phyloP scores from a whole-genome alignment of 2,329 filamentous ascomycete genomes.

The Parastagonospora nodorum region DNA sequence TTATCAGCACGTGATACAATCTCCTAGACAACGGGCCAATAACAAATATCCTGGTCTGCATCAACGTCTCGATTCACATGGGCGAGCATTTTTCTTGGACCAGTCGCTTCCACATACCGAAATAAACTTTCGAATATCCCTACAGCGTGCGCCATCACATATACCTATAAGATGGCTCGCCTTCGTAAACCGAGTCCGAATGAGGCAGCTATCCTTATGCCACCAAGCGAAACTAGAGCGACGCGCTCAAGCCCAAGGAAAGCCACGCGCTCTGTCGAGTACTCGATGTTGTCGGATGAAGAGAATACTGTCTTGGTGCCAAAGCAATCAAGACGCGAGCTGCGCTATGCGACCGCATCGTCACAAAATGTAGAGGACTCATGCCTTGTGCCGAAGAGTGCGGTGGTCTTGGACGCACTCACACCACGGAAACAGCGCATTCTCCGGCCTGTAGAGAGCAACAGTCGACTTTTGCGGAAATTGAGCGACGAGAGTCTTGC shows the following conservation, averaged over 20 bases:
- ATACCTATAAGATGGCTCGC: conserved; percentile 30
- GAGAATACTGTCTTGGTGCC: conserved; percentile 30
- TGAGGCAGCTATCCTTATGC: conserved; percentile 27
- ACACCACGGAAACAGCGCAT: conserved; percentile 40
- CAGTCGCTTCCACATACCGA: conserved; percentile 5
- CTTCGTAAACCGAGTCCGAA: conserved; percentile 39
- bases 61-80: conserved; percentile 7
- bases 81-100: conserved; percentile 5
- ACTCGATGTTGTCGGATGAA: conserved; percentile 28
- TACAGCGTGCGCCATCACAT: neutral
- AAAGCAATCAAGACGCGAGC: conserved; percentile 29
- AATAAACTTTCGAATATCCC: conserved; percentile 2
- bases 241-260: conserved; percentile 38
- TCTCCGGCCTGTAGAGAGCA: conserved; percentile 39
- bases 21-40: conserved; percentile 10
- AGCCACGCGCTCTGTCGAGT: conserved; percentile 25
- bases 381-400: conserved; percentile 27
- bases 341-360: conserved; percentile 26
- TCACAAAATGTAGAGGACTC: conserved; percentile 29
- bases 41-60: conserved; percentile 13
- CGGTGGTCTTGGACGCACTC: conserved; percentile 8
- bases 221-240: conserved; percentile 18
- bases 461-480: conserved; percentile 34
- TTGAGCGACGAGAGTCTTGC: conserved; percentile 36
- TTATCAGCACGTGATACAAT: conserved; percentile 1